phyloP scores from a whole-genome alignment of 106 monocot species.

The Dendrobium nobile region DNA sequence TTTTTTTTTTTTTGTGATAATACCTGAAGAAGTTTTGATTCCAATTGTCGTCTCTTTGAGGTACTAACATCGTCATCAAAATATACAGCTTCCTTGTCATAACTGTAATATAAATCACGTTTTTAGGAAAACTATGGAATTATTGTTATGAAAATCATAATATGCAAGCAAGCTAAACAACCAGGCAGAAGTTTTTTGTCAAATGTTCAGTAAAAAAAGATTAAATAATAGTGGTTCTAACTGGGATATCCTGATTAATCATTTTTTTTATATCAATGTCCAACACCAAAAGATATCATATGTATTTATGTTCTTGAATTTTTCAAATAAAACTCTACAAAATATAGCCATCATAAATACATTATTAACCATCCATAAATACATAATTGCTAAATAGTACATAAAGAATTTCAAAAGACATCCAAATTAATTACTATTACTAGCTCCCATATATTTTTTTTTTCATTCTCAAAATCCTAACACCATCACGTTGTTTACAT shows the following conservation, averaged over 20 bases:
- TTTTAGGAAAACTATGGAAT: not conserved
- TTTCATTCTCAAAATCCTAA: no score
- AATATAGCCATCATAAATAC: not conserved
- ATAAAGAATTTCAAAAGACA: no score
- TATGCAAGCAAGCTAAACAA: not conserved
- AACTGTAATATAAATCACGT: constrained; percentile 33
- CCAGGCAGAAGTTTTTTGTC: not conserved
- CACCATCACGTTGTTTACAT: no score
- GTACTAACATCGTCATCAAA: constrained; percentile 94
- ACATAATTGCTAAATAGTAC: not conserved
- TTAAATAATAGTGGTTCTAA: not conserved
- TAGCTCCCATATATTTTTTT: no score
- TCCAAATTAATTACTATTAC: no score
- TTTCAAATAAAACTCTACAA: no score
- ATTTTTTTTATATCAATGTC: not conserved
- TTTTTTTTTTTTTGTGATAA: not conserved
- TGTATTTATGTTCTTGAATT: no score
- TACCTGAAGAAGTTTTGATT: constrained; percentile 85
- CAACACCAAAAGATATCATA: not conserved
- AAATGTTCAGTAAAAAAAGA: not conserved
- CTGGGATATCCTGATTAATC: not conserved
- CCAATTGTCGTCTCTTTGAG: constrained; percentile 68
- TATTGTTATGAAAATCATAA: not conserved
- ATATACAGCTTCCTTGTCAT: constrained; percentile 71
- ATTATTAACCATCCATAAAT: not conserved